These are phyloP conservation scores for Corymbia calophylla DNA, from an alignment of 441 rosid species.

Conservation along the genomic window DNA sequence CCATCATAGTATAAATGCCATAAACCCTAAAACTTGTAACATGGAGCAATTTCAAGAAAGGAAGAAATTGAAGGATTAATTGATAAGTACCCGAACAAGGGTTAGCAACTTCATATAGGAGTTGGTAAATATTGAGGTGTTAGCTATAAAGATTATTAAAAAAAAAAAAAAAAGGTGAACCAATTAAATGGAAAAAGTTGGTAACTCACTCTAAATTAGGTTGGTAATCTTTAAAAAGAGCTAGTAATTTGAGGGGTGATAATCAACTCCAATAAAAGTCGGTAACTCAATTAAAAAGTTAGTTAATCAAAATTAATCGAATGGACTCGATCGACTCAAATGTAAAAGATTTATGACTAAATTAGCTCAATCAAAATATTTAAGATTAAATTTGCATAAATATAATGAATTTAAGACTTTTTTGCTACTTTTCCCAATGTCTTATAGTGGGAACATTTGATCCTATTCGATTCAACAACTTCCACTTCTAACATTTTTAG, in stretches of 20 bases:
- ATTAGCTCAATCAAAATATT: rapidly evolving
- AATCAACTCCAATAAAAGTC: neutral
- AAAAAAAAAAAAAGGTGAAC: too few relatives aligned
- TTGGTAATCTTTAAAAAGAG: neutral
- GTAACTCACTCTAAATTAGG: neutral
- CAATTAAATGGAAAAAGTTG: neutral
- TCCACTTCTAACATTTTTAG: neutral
- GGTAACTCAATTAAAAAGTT: too few relatives aligned
- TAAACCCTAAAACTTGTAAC: neutral
- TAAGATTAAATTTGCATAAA: rapidly evolving
- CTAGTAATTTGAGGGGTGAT: neutral
- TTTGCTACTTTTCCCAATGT: rapidly evolving
- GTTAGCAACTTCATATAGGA: neutral
- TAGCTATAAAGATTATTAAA: too few relatives aligned
- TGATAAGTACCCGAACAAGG: neutral
- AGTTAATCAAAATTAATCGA: rapidly evolving
- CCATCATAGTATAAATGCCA: neutral
- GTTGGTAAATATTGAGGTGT: neutral
- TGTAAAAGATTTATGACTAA: rapidly evolving
- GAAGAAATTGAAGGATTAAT: neutral
- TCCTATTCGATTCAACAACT: neutral
- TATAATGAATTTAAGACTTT: rapidly evolving
- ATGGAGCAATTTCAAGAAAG: neutral
- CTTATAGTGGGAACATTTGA: neutral
- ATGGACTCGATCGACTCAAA: neutral